A percentile compares a stretch with the other conserved stretches of the same genome.
These are phyloP conservation scores for Coelastrella sp. DNA, from an alignment of 139 green algal genomes.

Conservation along the genomic window DNA sequence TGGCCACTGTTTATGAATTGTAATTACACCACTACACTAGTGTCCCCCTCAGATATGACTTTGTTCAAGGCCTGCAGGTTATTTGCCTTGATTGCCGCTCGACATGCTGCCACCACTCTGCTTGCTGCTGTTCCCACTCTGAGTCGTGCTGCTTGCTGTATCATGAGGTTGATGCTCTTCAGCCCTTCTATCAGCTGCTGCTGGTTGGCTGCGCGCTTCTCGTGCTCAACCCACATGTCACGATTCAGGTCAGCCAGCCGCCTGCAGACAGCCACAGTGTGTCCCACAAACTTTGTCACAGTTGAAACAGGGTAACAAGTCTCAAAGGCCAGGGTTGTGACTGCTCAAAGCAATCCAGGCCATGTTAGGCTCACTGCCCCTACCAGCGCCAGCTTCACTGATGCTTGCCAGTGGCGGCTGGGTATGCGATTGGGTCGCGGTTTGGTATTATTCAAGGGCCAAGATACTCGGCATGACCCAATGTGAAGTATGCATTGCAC, in stretches of 20 bases:
- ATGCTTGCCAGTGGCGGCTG: no score
- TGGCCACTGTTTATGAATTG: background rate
- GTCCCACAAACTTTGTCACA: slow-evolving; percentile 78
- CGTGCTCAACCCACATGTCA: slow-evolving; percentile 80
- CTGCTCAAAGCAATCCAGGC: no score
- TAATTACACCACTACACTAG: background rate
- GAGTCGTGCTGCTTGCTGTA: slow-evolving; percentile 76
- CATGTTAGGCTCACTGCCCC: no score
- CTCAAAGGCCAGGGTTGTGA: no score
- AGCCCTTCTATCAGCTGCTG: slow-evolving; percentile 70
- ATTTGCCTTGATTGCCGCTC: slow-evolving; percentile 77
- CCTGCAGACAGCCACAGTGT: slow-evolving; percentile 66
- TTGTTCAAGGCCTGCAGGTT: slow-evolving; percentile 74
- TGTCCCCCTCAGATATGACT: slow-evolving; percentile 60
- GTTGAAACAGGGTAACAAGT: no score
- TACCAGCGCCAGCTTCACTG: no score
- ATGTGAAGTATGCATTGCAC: no score
- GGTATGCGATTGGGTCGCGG: no score
- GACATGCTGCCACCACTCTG: slow-evolving; percentile 70
- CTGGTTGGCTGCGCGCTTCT: slow-evolving; percentile 80
- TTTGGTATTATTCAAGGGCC: no score
- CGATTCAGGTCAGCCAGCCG: slow-evolving; percentile 80
- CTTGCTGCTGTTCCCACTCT: slow-evolving; percentile 69
- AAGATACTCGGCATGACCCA: no score
- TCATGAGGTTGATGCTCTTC: slow-evolving; percentile 83